A percentile compares a stretch with the other conserved stretches of the same genome.
Evolutionary conservation across 1,284 basidiomycete genomes (phyloP).

Genomic region (Ceratobasidium sp.): DNA sequence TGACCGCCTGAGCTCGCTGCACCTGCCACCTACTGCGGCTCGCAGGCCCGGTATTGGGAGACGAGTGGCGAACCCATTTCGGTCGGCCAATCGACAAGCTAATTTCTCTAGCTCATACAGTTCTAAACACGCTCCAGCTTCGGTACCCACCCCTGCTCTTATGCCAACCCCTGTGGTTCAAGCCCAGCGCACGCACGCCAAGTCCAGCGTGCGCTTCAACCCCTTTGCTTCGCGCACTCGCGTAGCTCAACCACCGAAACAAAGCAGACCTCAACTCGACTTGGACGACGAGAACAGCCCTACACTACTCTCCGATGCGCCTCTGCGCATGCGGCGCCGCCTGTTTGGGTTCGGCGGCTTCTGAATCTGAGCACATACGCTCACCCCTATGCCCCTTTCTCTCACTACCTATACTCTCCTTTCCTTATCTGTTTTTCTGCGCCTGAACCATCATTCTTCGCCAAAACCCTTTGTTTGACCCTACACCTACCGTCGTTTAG

Average conservation of each 20-base stretch:
- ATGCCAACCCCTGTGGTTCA: background rate
- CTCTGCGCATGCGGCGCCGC: conserved; percentile 26
- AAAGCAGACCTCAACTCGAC: background rate
- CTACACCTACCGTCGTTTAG: background rate
- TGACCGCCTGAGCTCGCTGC: conserved; percentile 3
- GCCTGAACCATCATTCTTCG: background rate
- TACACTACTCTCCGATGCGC: conserved; percentile 6
- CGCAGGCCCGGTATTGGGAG: background rate
- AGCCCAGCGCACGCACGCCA: background rate
- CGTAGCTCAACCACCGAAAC: background rate
- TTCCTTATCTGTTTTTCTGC: background rate
- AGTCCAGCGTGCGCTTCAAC: background rate
- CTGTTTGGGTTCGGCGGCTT: conserved; percentile 11
- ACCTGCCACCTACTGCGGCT: background rate
- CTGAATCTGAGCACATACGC: conserved; percentile 21
- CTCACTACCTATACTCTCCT: background rate
- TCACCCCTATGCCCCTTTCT: conserved; percentile 2
- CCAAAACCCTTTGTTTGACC: background rate
- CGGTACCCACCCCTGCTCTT: too few species aligned
- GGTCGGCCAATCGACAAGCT: background rate
- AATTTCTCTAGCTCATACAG: too few species aligned
- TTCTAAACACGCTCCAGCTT: too few species aligned
- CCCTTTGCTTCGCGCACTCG: conserved; percentile 4
- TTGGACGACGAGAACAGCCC: conserved; percentile 10
- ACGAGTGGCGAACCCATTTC: background rate